Evolutionary conservation across 257 asterid genomes (phyloP).

Genomic region (Scutellaria baicalensis): DNA sequence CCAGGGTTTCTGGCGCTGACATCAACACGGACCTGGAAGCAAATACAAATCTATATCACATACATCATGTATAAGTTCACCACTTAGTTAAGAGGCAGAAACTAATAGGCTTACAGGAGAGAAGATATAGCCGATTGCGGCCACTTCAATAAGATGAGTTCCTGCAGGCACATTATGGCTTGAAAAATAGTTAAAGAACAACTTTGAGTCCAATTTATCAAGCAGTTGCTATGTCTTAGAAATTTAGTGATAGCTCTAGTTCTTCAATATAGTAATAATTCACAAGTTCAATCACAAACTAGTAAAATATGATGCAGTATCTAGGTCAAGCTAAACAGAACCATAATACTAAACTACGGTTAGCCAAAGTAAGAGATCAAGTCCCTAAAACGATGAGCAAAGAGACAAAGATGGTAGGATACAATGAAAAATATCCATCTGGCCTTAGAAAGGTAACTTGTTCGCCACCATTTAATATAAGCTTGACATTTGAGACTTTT

Average conservation of each 20-base stretch:
- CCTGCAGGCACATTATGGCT: slow-evolving; percentile 96
- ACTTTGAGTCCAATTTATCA: neutral
- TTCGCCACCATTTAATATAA: slow-evolving; percentile 86
- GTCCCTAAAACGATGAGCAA: neutral
- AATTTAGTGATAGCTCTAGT: slow-evolving; percentile 7
- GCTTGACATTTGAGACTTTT: slow-evolving; percentile 61
- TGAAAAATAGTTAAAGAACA: slow-evolving; percentile 46
- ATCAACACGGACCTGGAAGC: slow-evolving; percentile 77
- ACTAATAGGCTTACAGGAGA: slow-evolving; percentile 67
- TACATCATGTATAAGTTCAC: slow-evolving; percentile 1
- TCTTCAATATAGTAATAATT: neutral
- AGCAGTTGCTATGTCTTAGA: slow-evolving; percentile 1
- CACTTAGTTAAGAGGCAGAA: slow-evolving; percentile 3
- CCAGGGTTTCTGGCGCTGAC: slow-evolving; percentile 97
- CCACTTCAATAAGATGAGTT: slow-evolving; percentile 94
- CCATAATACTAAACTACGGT: neutral
- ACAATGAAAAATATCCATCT: slow-evolving; percentile 98
- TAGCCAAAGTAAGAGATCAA: neutral
- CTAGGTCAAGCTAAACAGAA: neutral
- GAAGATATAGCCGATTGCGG: slow-evolving; percentile 81
- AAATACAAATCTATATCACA: neutral
- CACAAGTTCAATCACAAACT: neutral
- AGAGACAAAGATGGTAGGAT: slow-evolving; percentile 42
- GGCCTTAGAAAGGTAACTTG: slow-evolving; percentile 71
- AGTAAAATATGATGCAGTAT: neutral